Base-by-base conservation (phyloP, 768 basidiomycete species). In the Exidia glandulosa region DNA sequence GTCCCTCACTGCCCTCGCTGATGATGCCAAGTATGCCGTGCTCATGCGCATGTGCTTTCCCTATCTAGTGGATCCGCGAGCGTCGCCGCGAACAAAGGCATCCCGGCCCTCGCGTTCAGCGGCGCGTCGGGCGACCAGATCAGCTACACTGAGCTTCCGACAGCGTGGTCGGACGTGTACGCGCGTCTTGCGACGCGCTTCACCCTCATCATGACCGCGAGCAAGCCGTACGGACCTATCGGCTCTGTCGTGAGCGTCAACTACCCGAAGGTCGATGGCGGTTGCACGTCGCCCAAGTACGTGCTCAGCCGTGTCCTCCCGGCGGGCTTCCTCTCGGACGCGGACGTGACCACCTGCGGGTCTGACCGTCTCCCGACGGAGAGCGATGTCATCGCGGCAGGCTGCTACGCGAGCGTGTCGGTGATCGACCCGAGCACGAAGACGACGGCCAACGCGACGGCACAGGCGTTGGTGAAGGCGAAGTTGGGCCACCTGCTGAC, bases 21-120 rank as follows among this genome's bases (percentile, higher is more conserved):
- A 10, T 10, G 19, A 45, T 23, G 41, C 6, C 41, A 19, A 14
- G 9, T 23, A 12, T 6, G 16, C 41, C 19, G 19, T 45, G n/a
- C n/a, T n/a, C n/a, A n/a, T n/a, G n/a, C n/a, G n/a, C n/a, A n/a
- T n/a, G n/a, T n/a, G n/a, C n/a, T n/a, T n/a, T n/a, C n/a, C 9
- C 41, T 19, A 19, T n/a, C 2, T 59, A 81, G 79, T 25, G 79
- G 79, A 3, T 80, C 80, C 1, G 79, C 81, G 0, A 72, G 72
- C 19, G 77, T 78, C 66, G 77, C 80, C 3, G 76, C 78, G 1
- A 63, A 72, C 36, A 73, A 76, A 63, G 81, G 81, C 32, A 72
- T 81, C 48, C 79, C 81, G 2, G 75, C 80, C 1, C 72, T 76
- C 32, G 80, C 80, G 0, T 80, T 80, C 69, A 80, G 79, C 14